Evolutionary conservation across 768 basidiomycete species (phyloP).

Genomic region (Leucocoprinus sp.): DNA sequence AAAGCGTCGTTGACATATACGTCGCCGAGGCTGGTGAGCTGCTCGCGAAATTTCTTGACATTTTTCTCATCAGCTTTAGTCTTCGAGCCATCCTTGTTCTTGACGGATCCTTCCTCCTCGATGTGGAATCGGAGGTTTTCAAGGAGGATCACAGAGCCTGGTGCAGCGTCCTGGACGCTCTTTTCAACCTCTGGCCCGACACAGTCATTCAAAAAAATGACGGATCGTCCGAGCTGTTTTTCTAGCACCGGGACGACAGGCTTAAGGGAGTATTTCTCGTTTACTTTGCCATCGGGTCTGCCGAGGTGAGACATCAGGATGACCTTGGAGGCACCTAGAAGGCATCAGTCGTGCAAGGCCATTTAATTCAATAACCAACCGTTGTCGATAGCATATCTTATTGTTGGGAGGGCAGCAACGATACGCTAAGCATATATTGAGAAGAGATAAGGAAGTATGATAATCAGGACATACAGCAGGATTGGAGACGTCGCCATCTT

Average conservation of each 20-base stretch:
- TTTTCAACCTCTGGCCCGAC: constrained; percentile 83
- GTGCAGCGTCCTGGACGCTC: constrained; percentile 55
- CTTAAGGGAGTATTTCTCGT: constrained; percentile 83
- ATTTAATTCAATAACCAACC: too few relatives aligned
- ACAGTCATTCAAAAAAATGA: constrained; percentile 79
- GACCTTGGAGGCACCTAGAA: constrained; percentile 69
- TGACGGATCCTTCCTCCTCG: constrained; percentile 92
- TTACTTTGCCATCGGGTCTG: constrained; percentile 88
- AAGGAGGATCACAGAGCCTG: constrained; percentile 76
- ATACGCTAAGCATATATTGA: constrained; percentile 60
- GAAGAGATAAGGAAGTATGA: constrained; percentile 12
- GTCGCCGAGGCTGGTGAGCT: constrained; percentile 87
- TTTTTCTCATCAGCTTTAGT: constrained; percentile 82
- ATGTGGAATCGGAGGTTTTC: constrained; percentile 99
- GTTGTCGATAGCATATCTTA: constrained; percentile 84
- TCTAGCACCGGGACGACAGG: constrained; percentile 80
- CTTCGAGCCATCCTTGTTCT: constrained; percentile 92
- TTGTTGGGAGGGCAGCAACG: constrained; percentile 92
- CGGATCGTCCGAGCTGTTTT: constrained; percentile 58
- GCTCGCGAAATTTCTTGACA: constrained; percentile 78
- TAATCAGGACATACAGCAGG: constrained; percentile 63
- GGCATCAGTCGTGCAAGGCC: too few relatives aligned
- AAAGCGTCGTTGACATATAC: constrained; percentile 99
- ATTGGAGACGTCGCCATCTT: constrained; percentile 90
- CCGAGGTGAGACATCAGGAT: constrained; percentile 98